Conservation (phyloP, 2,329 filamentous ascomycete species). For the Endoconidiophora polonica region DNA sequence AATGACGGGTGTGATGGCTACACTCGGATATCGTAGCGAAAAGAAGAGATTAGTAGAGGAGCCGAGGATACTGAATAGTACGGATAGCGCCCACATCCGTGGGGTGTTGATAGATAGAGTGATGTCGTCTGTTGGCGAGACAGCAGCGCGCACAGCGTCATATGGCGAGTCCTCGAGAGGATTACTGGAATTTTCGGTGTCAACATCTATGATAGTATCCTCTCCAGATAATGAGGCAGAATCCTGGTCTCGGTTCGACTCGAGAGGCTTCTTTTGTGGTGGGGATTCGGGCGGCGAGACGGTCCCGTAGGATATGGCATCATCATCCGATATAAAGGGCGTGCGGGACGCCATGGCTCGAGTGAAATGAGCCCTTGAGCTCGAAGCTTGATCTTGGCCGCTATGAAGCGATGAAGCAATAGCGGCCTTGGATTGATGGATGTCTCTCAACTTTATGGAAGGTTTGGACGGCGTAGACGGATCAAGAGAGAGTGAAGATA, state of each 20-base stretch:
- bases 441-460: background rate
- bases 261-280: constrained; percentile 4
- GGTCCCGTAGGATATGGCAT: constrained; percentile 9
- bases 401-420: background rate
- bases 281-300: constrained; percentile 9
- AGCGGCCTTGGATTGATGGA: background rate
- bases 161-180: constrained; percentile 58
- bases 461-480: background rate
- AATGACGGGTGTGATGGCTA: constrained; percentile 79
- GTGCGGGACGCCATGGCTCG: constrained; percentile 7
- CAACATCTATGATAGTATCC: constrained; percentile 4
- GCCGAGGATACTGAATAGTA: constrained; percentile 63
- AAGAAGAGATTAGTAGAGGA: constrained; percentile 81
- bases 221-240: background rate
- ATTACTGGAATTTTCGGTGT: constrained; percentile 20
- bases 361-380: background rate
- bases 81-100: constrained; percentile 72
- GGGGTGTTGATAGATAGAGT: constrained; percentile 72
- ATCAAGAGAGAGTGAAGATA: constrained; percentile 1
- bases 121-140: constrained; percentile 58
- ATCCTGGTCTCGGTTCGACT: background rate
- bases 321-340: constrained; percentile 8
- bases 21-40: constrained; percentile 75
- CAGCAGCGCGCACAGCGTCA: constrained; percentile 63
- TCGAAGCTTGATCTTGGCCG: background rate